Evolutionary conservation across 805 yeast species (phyloP).

Genomic region (Wickerhamomyces kurtzmanii): DNA sequence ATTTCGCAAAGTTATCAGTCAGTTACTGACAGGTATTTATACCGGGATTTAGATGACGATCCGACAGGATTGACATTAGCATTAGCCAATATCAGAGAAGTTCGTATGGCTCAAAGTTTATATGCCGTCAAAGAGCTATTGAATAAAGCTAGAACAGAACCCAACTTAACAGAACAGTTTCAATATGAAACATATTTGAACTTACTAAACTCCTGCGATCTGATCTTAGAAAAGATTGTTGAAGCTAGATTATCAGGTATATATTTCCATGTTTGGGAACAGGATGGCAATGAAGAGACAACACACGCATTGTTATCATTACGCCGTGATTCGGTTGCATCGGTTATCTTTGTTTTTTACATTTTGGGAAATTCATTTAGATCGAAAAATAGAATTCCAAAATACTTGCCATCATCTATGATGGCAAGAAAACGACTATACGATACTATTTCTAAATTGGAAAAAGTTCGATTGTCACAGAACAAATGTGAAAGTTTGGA

Average conservation of each 20-base stretch:
- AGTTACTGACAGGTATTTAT: conserved; percentile 36
- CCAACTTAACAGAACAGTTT: conserved; percentile 24
- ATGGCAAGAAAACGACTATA: conserved; percentile 31
- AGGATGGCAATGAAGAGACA: conserved; percentile 25
- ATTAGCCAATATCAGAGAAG: conserved; percentile 35
- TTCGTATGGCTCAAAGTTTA: conserved; percentile 33
- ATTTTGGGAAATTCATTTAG: conserved; percentile 31
- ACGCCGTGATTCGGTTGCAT: conserved; percentile 37
- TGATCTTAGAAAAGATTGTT: conserved; percentile 29
- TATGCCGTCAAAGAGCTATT: conserved; percentile 28
- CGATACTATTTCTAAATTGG: conserved; percentile 25
- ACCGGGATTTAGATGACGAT: conserved; percentile 34
- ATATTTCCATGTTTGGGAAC: conserved; percentile 34
- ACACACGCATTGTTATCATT: conserved; percentile 29
- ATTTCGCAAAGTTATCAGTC: conserved; percentile 36
- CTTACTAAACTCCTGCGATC: conserved; percentile 26
- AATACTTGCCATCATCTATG: conserved; percentile 33
- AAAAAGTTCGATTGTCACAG: conserved; percentile 9
- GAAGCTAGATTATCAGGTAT: conserved; percentile 40
- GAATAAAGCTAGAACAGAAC: conserved; percentile 24
- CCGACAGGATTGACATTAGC: conserved; percentile 35
- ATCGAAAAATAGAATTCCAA: conserved; percentile 26
- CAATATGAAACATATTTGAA: conserved; percentile 21
- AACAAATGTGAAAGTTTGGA: not conserved
- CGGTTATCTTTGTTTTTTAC: conserved; percentile 33